Evolutionary conservation across 768 basidiomycete species (phyloP).

Genomic region (Strobilomyces echinocephalus): DNA sequence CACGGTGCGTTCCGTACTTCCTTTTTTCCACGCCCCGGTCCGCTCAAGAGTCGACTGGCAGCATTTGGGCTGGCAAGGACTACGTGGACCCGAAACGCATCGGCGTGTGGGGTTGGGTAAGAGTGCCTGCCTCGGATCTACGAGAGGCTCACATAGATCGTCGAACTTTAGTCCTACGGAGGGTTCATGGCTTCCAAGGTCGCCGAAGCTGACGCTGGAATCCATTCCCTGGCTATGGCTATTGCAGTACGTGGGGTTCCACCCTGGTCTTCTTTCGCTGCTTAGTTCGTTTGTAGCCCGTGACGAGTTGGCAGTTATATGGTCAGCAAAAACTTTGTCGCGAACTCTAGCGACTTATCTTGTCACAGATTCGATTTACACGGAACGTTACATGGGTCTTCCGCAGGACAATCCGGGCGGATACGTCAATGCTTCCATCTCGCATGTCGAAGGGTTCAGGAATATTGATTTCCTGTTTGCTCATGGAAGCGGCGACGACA

Average conservation of each 20-base stretch:
- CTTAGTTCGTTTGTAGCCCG: slow-evolving; percentile 49
- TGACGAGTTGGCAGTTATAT: slow-evolving; percentile 82
- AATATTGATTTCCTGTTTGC: slow-evolving; percentile 40
- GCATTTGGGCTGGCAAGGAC: slow-evolving; percentile 77
- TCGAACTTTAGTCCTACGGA: slow-evolving; percentile 70
- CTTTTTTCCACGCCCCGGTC: neutral
- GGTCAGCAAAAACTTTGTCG: slow-evolving; percentile 38
- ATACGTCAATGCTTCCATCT: slow-evolving; percentile 87
- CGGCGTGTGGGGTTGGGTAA: slow-evolving; percentile 97
- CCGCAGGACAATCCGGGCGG: slow-evolving; percentile 75
- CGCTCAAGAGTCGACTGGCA: slow-evolving; percentile 23
- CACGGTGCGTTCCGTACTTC: slow-evolving; percentile 49
- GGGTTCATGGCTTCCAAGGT: slow-evolving; percentile 96
- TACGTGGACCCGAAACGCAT: slow-evolving; percentile 88
- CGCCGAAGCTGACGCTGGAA: slow-evolving; percentile 81
- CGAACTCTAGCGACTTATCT: neutral
- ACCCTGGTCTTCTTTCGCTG: neutral
- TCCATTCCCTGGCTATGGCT: slow-evolving; percentile 88
- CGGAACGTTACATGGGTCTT: slow-evolving; percentile 94
- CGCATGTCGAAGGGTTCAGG: slow-evolving; percentile 82
- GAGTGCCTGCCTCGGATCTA: slow-evolving; percentile 23
- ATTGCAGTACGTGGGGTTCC: slow-evolving; percentile 61
- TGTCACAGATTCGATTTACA: slow-evolving; percentile 82
- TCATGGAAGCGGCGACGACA: slow-evolving; percentile 91
- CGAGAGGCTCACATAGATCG: neutral